Conservation (phyloP, 2,329 filamentous ascomycete species). For the Fusarium nanum region DNA sequence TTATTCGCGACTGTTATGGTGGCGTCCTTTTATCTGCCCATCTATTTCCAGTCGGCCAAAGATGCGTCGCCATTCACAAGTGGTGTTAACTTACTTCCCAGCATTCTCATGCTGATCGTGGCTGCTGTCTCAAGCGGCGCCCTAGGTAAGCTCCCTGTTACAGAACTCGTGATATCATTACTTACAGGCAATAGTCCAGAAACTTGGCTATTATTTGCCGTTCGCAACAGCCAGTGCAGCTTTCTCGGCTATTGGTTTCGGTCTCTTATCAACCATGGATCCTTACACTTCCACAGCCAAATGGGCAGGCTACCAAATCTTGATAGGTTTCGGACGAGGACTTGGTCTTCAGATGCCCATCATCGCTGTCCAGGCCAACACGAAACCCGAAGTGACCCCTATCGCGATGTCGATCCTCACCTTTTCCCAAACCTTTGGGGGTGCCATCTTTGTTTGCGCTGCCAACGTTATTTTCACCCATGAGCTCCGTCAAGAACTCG, state of each 20-base stretch:
- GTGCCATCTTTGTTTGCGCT: constrained; percentile 59
- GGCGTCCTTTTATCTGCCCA: constrained; percentile 60
- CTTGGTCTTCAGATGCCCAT: constrained; percentile 56
- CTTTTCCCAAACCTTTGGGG: constrained; percentile 50
- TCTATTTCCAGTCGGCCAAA: constrained; percentile 64
- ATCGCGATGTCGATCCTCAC: constrained; percentile 47
- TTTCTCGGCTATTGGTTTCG: constrained; percentile 51
- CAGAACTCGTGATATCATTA: too few relatives aligned
- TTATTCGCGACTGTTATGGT: constrained; percentile 59
- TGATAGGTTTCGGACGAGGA: constrained; percentile 58
- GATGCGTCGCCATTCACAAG: constrained; percentile 46
- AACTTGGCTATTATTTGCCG: constrained; percentile 58
- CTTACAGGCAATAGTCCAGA: constrained; percentile 38
- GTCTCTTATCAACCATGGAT: constrained; percentile 56
- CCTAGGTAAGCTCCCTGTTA: constrained; percentile 24
- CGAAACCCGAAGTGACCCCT: constrained; percentile 39
- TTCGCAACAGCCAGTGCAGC: constrained; percentile 53
- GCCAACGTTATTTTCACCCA: constrained; percentile 48
- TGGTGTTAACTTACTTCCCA: constrained; percentile 48
- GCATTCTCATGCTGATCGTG: constrained; percentile 44
- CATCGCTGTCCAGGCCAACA: constrained; percentile 48
- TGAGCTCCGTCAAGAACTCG: constrained; percentile 50
- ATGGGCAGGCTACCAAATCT: constrained; percentile 60
- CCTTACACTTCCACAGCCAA: constrained; percentile 50
- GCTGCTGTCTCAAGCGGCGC: constrained; percentile 41